Base-by-base conservation (phyloP, 108 stramenopile genomes). In the Stephanodiscus minutulus region DNA sequence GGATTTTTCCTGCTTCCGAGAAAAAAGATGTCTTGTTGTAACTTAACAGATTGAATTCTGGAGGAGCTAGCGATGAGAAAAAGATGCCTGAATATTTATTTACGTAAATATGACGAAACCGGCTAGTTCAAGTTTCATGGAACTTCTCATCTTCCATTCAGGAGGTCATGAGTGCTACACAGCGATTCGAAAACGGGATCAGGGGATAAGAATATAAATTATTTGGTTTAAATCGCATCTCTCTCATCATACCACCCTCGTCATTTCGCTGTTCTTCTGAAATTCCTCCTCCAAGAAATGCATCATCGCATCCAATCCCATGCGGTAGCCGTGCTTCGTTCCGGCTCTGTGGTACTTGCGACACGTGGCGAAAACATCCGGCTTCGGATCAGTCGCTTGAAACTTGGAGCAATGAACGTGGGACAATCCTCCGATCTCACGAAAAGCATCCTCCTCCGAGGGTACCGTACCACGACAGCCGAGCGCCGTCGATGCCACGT, bases 221-320 rank as follows among this genome's bases (percentile, higher is more conserved):
- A 33, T 5, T 33, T 33, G 31, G 5, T 33, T 33, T 33, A 33
- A 4, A n/a, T n/a, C n/a, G n/a, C n/a, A 33, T 2, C 31, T 33
- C 31, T 33, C 31, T 33, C 31, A 33, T 33, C 31, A 33, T 33
- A 5, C 2, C 31, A 33, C 5, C 31, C 31, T 33, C 31, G 5
- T 4, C 31, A 33, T 33, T 4, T 33, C 5, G 31, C 31, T 5
- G 2, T 33, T 2, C 3, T 5, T 33, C 31, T 33, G 31, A 33
- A 2, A 81, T 95, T 79, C 78, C 33, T 79, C 78, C 44, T 79
- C 70, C 43, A 79, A 39, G 15, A 72, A 44, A 48, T 60, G 33
- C 5, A 46, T 79, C 60, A 79, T 67, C 13, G 66, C 66, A 52
- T 66, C 60, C 7, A 67, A 20, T 13, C 70, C 77, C 60, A 66